Conservation (phyloP, 768 basidiomycete genomes). For the Suillus weaverae region DNA sequence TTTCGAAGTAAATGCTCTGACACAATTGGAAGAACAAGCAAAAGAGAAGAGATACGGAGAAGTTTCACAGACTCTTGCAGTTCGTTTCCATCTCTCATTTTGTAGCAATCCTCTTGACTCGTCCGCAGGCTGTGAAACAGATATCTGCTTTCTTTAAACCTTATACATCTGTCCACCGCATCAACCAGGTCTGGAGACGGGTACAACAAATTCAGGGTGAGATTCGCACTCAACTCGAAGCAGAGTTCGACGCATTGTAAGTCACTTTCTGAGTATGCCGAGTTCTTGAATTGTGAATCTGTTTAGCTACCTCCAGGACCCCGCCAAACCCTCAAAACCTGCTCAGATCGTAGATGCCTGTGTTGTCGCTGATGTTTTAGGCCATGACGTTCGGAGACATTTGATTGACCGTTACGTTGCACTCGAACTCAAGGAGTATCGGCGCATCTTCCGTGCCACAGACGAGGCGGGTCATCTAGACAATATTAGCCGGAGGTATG, state of each 20-base stretch:
- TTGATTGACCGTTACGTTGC: conserved; percentile 88
- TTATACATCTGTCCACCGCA: conserved; percentile 72
- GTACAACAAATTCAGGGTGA: conserved; percentile 83
- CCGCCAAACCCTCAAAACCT: conserved; percentile 62
- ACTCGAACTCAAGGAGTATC: conserved; percentile 91
- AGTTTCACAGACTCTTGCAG: conserved; percentile 79
- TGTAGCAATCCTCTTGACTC: background rate
- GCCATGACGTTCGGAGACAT: conserved; percentile 75
- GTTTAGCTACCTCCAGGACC: conserved; percentile 79
- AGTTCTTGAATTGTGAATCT: conserved; percentile 3
- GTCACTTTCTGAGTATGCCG: conserved; percentile 31
- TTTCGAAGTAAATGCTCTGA: conserved; percentile 71
- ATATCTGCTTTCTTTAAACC: conserved; percentile 79
- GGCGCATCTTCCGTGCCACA: conserved; percentile 88
- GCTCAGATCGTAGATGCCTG: conserved; percentile 79
- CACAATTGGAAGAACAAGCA: conserved; percentile 77
- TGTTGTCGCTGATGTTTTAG: conserved; percentile 85
- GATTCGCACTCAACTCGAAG: conserved; percentile 76
- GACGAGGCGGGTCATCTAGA: conserved; percentile 97
- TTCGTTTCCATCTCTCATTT: conserved; percentile 28
- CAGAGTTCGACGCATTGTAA: conserved; percentile 91
- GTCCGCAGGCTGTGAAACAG: conserved; percentile 78
- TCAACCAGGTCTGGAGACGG: conserved; percentile 75
- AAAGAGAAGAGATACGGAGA: conserved; percentile 80
- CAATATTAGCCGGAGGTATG: conserved; percentile 88